Evolutionary conservation across 192 early-diverging fungal genomes (phyloP).

Genomic region (Coemansia guatemalensis): DNA sequence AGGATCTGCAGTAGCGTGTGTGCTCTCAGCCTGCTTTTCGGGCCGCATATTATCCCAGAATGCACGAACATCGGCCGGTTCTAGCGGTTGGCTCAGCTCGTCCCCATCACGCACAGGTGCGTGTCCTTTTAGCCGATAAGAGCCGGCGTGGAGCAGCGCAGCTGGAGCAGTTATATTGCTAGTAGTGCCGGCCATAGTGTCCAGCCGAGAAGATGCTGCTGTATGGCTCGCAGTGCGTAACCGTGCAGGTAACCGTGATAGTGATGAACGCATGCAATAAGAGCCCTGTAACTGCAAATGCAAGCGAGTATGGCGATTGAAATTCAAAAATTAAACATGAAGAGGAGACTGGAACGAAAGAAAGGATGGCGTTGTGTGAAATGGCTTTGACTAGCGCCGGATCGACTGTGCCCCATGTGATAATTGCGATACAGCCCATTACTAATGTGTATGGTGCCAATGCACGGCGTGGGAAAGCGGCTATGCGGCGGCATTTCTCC

Average conservation of each 20-base stretch:
- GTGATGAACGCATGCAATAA: not conserved
- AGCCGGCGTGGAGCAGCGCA: slow-evolving; percentile 13
- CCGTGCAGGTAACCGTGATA: not conserved
- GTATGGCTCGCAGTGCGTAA: not conserved
- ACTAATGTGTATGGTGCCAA: not conserved
- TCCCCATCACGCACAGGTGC: slow-evolving; percentile 41
- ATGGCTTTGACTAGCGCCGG: not conserved
- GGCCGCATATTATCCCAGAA: slow-evolving; percentile 34
- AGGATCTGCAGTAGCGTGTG: not conserved
- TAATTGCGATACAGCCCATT: not conserved
- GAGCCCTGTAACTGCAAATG: not conserved
- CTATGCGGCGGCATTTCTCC: not conserved
- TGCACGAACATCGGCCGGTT: slow-evolving; percentile 36
- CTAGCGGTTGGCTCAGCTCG: slow-evolving; percentile 48
- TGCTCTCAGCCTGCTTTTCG: slow-evolving; percentile 2
- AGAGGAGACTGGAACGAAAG: not conserved
- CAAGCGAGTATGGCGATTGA: not conserved
- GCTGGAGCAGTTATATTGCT: not conserved
- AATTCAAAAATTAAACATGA: not conserved
- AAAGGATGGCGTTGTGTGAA: not conserved
- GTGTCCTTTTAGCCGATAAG: not conserved
- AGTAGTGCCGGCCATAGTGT: not conserved
- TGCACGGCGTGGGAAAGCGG: not conserved
- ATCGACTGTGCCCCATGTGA: not conserved
- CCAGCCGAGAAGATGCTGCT: not conserved